Evolutionary conservation across 768 basidiomycete genomes (phyloP).

Genomic region (Auricularia cornea): DNA sequence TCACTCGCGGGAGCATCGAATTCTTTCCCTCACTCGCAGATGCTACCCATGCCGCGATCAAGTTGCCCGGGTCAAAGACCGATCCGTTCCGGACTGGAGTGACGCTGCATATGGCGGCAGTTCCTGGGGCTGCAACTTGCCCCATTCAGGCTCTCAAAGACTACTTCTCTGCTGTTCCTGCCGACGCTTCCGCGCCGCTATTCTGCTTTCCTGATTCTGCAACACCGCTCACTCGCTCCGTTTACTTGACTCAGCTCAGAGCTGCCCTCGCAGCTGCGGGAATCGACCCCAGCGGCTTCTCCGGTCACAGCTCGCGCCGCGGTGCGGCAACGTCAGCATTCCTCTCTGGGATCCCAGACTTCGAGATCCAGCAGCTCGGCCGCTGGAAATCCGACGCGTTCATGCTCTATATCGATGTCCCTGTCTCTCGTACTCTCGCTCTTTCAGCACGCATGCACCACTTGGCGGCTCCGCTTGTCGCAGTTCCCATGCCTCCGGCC

Average conservation of each 20-base stretch:
- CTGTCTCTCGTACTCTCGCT: background rate
- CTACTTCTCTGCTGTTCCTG: constrained; percentile 5
- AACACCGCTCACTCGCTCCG: constrained; percentile 4
- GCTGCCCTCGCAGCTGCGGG: constrained; percentile 2
- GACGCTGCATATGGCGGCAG: constrained; percentile 16
- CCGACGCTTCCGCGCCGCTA: constrained; percentile 6
- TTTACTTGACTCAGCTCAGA: constrained; percentile 1
- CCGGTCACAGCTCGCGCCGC: constrained; percentile 10
- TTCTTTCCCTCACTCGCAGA: constrained; percentile 20
- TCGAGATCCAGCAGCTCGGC: constrained; percentile 31
- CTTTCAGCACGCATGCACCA: background rate
- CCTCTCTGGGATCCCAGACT: constrained; percentile 21
- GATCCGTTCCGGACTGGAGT: constrained; percentile 27
- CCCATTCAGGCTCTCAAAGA: constrained; percentile 8
- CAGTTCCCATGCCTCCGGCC: background rate
- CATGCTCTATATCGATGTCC: constrained; percentile 30
- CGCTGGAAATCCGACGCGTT: constrained; percentile 31
- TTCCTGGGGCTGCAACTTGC: constrained; percentile 7
- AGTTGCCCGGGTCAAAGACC: constrained; percentile 29
- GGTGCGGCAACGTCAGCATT: constrained; percentile 21
- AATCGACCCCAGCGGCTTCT: constrained; percentile 6
- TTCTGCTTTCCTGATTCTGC: constrained; percentile 2
- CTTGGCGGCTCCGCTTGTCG: background rate
- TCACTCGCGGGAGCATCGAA: constrained; percentile 16
- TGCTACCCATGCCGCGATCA: constrained; percentile 15